A percentile compares a stretch with the other conserved stretches of the same genome.
phyloP scores from a whole-genome alignment of 2,329 filamentous ascomycete species.

The Arthroderma uncinatum region DNA sequence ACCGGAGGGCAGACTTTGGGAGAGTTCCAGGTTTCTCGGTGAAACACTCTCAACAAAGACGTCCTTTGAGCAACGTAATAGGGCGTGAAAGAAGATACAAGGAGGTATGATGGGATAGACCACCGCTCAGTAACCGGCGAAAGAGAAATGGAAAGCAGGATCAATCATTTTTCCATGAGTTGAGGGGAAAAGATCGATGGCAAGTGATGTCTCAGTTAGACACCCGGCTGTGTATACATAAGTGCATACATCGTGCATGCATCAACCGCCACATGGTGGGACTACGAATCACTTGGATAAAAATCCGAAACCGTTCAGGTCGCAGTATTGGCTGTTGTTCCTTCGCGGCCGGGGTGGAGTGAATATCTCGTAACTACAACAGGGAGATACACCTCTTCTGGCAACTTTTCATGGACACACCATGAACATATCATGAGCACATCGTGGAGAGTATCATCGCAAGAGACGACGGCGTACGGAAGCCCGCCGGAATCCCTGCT shows the following conservation, averaged over 20 bases:
- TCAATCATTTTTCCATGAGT: not conserved
- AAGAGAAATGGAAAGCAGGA: not conserved
- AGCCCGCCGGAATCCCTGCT: not conserved
- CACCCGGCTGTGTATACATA: not conserved
- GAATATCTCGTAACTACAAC: not conserved
- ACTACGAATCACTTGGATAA: constrained; percentile 1
- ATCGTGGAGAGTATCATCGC: too few species aligned
- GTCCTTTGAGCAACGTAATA: not conserved
- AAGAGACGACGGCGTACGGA: not conserved
- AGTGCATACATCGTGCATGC: not conserved
- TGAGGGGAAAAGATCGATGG: not conserved
- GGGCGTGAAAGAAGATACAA: not conserved
- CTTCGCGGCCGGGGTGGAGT: not conserved
- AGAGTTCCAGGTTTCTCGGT: not conserved
- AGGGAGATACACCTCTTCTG: not conserved
- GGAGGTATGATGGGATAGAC: not conserved
- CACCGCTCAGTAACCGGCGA: not conserved
- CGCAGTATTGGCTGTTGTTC: not conserved
- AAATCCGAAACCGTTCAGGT: not conserved
- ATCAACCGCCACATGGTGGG: constrained; percentile 1
- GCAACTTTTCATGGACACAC: not conserved
- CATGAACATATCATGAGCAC: too few species aligned
- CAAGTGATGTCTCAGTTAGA: not conserved
- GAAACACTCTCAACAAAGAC: constrained; percentile 4
- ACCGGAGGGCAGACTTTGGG: too few species aligned